These are phyloP conservation scores for Ottelia alismoides DNA, from an alignment of 106 monocot species.

Conservation along the genomic window DNA sequence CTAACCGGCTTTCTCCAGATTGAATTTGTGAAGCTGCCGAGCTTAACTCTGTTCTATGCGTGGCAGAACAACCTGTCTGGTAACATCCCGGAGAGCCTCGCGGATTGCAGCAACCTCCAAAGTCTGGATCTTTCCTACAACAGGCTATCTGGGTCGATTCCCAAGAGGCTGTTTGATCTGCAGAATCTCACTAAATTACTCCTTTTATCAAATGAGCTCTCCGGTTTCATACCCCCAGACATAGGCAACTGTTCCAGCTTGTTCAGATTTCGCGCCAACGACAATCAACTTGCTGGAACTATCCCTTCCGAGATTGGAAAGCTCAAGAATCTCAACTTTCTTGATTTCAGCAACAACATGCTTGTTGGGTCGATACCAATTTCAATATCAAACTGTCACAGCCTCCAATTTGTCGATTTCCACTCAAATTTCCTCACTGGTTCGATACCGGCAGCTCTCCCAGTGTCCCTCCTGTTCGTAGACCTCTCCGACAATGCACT, in stretches of 20 bases:
- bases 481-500: slow-evolving; percentile 67
- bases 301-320: slow-evolving; percentile 63
- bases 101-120: slow-evolving; percentile 43
- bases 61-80: slow-evolving; percentile 77
- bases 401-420: slow-evolving; percentile 77
- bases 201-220: slow-evolving; percentile 60
- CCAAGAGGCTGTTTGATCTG: slow-evolving; percentile 38
- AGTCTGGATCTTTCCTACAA: slow-evolving; percentile 85
- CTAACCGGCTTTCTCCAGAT: slow-evolving; percentile 52
- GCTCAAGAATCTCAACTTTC: slow-evolving; percentile 64
- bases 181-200: slow-evolving; percentile 50
- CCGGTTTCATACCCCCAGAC: slow-evolving; percentile 61
- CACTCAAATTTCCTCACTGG: slow-evolving; percentile 56
- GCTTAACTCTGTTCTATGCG: slow-evolving; percentile 41
- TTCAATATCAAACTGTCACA: slow-evolving; percentile 52
- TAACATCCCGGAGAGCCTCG: slow-evolving; percentile 48
- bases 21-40: slow-evolving; percentile 38
- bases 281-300: slow-evolving; percentile 40
- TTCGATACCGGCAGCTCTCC: slow-evolving; percentile 18
- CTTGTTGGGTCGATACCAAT: slow-evolving; percentile 39
- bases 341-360: slow-evolving; percentile 61
- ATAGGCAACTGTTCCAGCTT: slow-evolving; percentile 61
- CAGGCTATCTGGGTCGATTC: slow-evolving; percentile 55
- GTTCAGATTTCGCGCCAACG: slow-evolving; percentile 52
- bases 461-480: slow-evolving; percentile 43